A percentile compares a stretch with the other conserved stretches of the same genome.
phyloP scores from a whole-genome alignment of 2,329 filamentous ascomycete genomes.

The Diaporthe caulivora region DNA sequence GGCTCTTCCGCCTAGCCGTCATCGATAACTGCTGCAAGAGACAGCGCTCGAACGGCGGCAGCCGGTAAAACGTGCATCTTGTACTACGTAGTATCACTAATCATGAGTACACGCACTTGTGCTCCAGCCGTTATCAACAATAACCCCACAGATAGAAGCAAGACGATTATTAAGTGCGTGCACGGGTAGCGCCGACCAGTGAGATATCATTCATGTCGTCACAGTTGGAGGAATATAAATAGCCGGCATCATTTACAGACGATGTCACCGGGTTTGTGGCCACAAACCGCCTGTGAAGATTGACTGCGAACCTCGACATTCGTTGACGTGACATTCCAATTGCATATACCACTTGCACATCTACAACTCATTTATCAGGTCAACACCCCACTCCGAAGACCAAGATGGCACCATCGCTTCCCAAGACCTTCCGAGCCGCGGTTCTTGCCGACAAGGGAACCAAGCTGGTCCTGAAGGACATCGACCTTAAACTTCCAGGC shows the following conservation, averaged over 20 bases:
- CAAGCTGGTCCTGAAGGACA: conserved; percentile 69
- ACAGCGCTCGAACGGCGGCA: too few species aligned
- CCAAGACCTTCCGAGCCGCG: conserved; percentile 76
- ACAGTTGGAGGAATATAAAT: not conserved
- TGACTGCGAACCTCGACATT: rapidly evolving
- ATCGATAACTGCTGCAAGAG: not conserved
- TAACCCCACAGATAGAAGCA: not conserved
- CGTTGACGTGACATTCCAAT: too few species aligned
- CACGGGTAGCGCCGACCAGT: not conserved
- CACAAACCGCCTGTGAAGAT: not conserved
- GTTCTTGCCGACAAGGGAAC: conserved; percentile 66
- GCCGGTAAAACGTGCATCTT: not conserved
- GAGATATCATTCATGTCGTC: too few species aligned
- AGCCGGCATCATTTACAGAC: not conserved
- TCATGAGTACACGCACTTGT: not conserved
- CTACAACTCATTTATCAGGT: not conserved
- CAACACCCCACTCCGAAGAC: too few species aligned
- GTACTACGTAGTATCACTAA: conserved; percentile 5
- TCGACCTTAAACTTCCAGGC: conserved; percentile 68
- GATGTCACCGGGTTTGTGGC: rapidly evolving
- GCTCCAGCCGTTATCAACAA: not conserved
- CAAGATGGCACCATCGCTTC: conserved; percentile 51
- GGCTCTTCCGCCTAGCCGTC: conserved; percentile 22
- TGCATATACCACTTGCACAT: not conserved
- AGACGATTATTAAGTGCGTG: not conserved